Evolutionary conservation across 1,284 basidiomycete genomes (phyloP).

Genomic region (Caloboletus inedulis): DNA sequence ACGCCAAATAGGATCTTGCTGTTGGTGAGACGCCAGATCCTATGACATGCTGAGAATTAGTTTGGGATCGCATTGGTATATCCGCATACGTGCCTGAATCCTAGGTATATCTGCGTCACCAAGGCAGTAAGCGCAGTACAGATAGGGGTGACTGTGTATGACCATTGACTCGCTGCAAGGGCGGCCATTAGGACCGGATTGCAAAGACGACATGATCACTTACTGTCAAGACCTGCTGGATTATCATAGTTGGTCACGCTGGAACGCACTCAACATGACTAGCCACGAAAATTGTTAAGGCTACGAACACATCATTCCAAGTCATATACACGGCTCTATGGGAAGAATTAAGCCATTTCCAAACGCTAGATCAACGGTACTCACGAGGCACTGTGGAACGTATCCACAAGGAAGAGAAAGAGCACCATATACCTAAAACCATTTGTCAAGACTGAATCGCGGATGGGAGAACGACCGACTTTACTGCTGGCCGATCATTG

Average conservation of each 20-base stretch:
- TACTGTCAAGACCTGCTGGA: slow-evolving; percentile 13
- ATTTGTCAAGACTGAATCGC: background rate
- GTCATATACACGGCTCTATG: slow-evolving; percentile 16
- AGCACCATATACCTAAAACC: slow-evolving; percentile 36
- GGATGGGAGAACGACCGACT: background rate
- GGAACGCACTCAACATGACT: background rate
- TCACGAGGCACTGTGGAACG: slow-evolving; percentile 38
- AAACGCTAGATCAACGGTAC: background rate
- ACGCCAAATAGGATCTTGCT: slow-evolving; percentile 34
- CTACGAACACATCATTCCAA: slow-evolving; percentile 17
- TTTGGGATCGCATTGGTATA: background rate
- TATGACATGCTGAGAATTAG: slow-evolving; percentile 14
- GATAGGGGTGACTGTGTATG: slow-evolving; percentile 43
- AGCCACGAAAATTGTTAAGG: background rate
- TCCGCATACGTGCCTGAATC: slow-evolving; percentile 6
- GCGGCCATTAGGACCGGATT: background rate
- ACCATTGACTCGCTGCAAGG: slow-evolving; percentile 28
- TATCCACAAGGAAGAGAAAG: slow-evolving; percentile 42
- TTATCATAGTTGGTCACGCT: slow-evolving; percentile 17
- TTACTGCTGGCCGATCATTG: no score
- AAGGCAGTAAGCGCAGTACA: slow-evolving; percentile 43
- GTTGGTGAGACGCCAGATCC: slow-evolving; percentile 33
- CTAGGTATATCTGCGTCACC: slow-evolving; percentile 34
- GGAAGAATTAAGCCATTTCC: background rate
- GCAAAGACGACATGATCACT: background rate